Conservation (phyloP, 1,139 yeast species). For the Pichia sp. region DNA sequence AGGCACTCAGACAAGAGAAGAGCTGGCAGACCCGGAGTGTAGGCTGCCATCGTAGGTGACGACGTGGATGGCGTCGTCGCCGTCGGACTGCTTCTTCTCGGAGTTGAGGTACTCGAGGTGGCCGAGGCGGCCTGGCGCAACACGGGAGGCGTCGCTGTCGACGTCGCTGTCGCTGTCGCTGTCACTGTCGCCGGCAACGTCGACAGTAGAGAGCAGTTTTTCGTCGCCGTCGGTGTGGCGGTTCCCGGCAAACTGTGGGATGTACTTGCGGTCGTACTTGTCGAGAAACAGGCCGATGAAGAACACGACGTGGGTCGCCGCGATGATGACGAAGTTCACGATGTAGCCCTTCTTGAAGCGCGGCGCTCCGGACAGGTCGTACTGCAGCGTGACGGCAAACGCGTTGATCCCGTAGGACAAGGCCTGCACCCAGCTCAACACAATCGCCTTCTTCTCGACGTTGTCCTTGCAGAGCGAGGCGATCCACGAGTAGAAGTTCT, state of each 20-base stretch:
- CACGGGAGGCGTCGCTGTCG: too few species aligned
- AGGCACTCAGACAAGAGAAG: not conserved
- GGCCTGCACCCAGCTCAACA: constrained; percentile 46
- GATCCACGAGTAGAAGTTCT: constrained; percentile 50
- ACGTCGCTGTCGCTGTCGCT: too few species aligned
- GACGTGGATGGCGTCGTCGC: not conserved
- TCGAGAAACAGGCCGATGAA: constrained; percentile 18
- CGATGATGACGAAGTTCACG: constrained; percentile 43
- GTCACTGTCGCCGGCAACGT: not conserved
- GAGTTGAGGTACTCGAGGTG: not conserved
- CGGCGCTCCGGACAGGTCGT: constrained; percentile 46
- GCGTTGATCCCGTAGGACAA: constrained; percentile 50
- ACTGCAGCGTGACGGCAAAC: constrained; percentile 42
- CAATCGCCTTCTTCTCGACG: constrained; percentile 46
- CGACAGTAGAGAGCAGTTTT: not conserved
- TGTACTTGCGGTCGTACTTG: constrained; percentile 9
- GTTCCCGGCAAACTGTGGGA: not conserved
- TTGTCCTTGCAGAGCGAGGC: constrained; percentile 40
- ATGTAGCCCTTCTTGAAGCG: constrained; percentile 44
- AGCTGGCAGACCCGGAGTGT: not conserved
- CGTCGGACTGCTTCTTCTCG: not conserved
- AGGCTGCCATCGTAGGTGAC: not conserved
- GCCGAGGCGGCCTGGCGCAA: not conserved
- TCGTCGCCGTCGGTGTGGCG: not conserved
- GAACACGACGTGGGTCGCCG: constrained; percentile 19